Percentiles rank a stretch among this genome's conserved stretches.
phyloP scores from a whole-genome alignment of 2,329 filamentous ascomycete genomes.

The Magnaporthiopsis incrustans region DNA sequence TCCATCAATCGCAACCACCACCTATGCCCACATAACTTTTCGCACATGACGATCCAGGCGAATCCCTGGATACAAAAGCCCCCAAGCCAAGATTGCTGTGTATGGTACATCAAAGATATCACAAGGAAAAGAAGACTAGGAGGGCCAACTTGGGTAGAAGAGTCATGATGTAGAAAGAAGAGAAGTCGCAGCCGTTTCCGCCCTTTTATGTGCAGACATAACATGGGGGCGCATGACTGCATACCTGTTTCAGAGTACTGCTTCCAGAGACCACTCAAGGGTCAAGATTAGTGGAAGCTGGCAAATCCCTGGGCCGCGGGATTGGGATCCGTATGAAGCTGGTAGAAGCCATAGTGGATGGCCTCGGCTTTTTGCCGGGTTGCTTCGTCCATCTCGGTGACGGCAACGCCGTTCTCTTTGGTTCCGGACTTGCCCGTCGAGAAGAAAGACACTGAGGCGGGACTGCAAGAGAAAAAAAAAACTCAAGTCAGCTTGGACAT shows the following conservation, averaged over 20 bases:
- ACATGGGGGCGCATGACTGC: neutral
- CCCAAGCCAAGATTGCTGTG: neutral
- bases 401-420: constrained; percentile 38
- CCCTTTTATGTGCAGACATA: neutral
- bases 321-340: constrained; percentile 40
- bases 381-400: constrained; percentile 41
- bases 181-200: neutral
- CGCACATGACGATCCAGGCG: neutral
- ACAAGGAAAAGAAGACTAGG: neutral
- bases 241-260: neutral
- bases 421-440: constrained; percentile 27
- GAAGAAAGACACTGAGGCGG: constrained; percentile 31
- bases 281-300: constrained; percentile 33
- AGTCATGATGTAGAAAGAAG: neutral
- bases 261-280: neutral
- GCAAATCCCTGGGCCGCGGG: constrained; percentile 40
- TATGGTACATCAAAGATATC: neutral
- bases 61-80: neutral
- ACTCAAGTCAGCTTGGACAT: constrained; percentile 9
- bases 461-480: constrained; percentile 23
- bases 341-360: constrained; percentile 43
- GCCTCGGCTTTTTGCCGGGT: constrained; percentile 43
- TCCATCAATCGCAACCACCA: neutral
- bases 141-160: neutral
- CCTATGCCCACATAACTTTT: neutral